Conservation (phyloP, 106 monocot species). For the Allium sativum region DNA sequence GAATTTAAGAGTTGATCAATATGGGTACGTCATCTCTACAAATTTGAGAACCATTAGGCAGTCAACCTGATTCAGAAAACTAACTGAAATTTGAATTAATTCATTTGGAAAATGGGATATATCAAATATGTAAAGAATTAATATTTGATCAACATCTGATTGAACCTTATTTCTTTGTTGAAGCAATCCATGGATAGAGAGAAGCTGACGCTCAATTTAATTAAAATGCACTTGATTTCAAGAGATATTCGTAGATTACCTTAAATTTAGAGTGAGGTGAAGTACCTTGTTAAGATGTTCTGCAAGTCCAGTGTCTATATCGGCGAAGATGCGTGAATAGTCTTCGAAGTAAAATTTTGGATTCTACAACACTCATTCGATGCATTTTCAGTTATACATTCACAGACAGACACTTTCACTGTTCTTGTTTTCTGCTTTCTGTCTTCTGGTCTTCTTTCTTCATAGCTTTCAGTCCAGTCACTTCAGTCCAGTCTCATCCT, state of each 20-base stretch:
- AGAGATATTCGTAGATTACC: background rate
- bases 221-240: background rate
- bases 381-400: too few species aligned
- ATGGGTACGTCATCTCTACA: background rate
- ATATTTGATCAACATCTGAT: too few species aligned
- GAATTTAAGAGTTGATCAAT: conserved; percentile 9
- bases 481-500: too few species aligned
- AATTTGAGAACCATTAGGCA: background rate
- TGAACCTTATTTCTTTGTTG: conserved; percentile 2
- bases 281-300: conserved; percentile 6
- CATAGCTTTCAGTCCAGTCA: too few species aligned
- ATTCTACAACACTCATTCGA: too few species aligned
- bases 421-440: too few species aligned
- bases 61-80: background rate
- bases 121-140: background rate
- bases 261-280: background rate
- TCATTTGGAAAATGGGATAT: background rate
- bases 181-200: conserved; percentile 2
- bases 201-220: background rate
- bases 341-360: background rate
- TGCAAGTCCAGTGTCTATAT: background rate
- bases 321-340: background rate
- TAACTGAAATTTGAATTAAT: background rate
- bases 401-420: too few species aligned
- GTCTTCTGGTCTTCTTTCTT: too few species aligned